phyloP scores from a whole-genome alignment of 73 alveolate genomes.

The Paramecium sonneborni region DNA sequence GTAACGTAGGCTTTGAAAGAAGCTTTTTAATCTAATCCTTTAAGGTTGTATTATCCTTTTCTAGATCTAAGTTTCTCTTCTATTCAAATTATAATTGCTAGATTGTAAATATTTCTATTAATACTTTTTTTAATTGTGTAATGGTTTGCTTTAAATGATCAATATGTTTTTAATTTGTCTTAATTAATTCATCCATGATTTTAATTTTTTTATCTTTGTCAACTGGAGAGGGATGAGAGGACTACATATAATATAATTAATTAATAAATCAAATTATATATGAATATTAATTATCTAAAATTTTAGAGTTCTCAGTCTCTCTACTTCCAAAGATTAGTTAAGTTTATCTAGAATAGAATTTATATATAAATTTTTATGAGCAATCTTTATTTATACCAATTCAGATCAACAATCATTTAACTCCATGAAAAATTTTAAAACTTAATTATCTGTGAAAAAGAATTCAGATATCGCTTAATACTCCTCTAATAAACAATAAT shows the following conservation, averaged over 20 bases:
- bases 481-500: no score
- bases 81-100: conserved; percentile 31
- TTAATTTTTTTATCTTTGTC: conserved; percentile 27
- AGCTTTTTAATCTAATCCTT: not conserved
- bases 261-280: not conserved
- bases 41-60: not conserved
- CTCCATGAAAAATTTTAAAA: no score
- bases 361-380: no score
- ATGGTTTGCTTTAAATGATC: conserved; percentile 40
- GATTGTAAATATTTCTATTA: not conserved
- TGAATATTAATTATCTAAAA: not conserved
- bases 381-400: no score
- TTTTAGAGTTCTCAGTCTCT: not conserved
- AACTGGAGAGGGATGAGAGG: conserved; percentile 16
- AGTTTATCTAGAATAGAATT: no score
- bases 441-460: no score
- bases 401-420: no score
- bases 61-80: conserved; percentile 17
- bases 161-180: conserved; percentile 27
- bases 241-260: not conserved
- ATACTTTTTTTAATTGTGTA: not conserved
- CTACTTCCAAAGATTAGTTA: not conserved
- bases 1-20: not conserved
- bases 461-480: no score
- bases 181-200: conserved; percentile 37